Evolutionary conservation across 2,329 filamentous ascomycete genomes (phyloP), one percentile per base, ranked within the genome.

Genomic region (Pyrenophora seminiperda): DNA sequence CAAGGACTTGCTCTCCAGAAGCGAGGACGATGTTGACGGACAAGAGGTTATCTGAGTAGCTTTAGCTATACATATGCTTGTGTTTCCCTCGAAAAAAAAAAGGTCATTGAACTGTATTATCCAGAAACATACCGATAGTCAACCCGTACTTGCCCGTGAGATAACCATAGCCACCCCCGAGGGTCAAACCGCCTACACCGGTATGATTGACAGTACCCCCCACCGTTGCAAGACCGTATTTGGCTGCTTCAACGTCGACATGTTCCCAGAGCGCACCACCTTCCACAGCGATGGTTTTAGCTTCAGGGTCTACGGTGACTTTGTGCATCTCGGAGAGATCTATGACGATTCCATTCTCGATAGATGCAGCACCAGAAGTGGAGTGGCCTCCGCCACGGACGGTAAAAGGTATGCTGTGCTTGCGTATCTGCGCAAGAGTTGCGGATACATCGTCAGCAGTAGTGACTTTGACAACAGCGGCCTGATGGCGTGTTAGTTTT

Each of bases 191-290:
- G 2, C 82, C 83, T 5, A 87, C 80, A 5, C 84, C 84, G 1
- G 83, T 86, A 55, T 86, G 81, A 33, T 81, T 81, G 7, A 86
- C 82, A 0, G 83, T 85, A 2, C 84, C 84, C 7, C 83, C 83
- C 0, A 85, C 81, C 1, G 82, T 82, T 2, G 82, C 83, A 2
- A 86, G 75, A 0, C 77, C 76, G 58, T 82, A 70, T 39, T 76
- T 67, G 42, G 73, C 79, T 0, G 78, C 77, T 0, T 77, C 78
- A 5, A 74, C 67, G 55, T 86, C 82, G 10, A 85, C 77, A 58
- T 84, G 79, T 46, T 70, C 72, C 81, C 82, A 84, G 2, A 75
- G 62, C 34, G 78, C 76, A 6, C 83, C 82, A 19, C 82, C 81
- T 47, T 79, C 76, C 15, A 76, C 79, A 0, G 68, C 74, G 43